phyloP scores from a whole-genome alignment of 306 rosid genomes.

The Sindora glabra region DNA sequence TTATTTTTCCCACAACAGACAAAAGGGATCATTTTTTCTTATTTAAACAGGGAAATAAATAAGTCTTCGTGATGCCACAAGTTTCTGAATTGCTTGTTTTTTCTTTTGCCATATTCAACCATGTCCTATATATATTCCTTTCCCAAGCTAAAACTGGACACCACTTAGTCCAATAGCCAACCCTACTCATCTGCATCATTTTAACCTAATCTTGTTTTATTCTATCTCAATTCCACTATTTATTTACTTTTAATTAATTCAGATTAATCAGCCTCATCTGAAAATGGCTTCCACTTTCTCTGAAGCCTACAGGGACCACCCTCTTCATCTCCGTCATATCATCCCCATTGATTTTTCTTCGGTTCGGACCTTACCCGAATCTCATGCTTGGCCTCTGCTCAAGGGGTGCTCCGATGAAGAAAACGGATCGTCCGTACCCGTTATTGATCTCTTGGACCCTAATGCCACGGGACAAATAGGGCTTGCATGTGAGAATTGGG shows the following conservation, averaged over 20 bases:
- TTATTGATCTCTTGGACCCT: conserved; percentile 49
- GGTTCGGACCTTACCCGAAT: conserved; percentile 41
- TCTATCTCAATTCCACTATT: no score
- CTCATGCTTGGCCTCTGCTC: conserved; percentile 60
- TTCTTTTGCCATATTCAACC: conserved; percentile 37
- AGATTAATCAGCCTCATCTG: neutral
- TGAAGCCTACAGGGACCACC: conserved; percentile 30
- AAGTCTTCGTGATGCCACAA: conserved; percentile 25
- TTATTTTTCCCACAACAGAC: no score
- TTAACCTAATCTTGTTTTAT: conserved; percentile 24
- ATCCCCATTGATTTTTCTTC: conserved; percentile 60
- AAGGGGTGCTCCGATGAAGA: neutral
- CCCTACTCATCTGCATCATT: conserved; percentile 34
- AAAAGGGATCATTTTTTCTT: conserved; percentile 15
- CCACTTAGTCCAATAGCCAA: conserved; percentile 47
- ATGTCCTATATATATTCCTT: conserved; percentile 10
- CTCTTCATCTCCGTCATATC: conserved; percentile 38
- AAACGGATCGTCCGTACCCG: conserved; percentile 28
- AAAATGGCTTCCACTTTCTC: conserved; percentile 14
- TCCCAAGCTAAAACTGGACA: conserved; percentile 34
- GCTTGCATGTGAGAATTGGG: conserved; percentile 67
- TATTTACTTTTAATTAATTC: neutral
- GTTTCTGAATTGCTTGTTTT: conserved; percentile 27
- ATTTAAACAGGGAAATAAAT: no score
- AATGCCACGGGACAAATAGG: conserved; percentile 34